A percentile compares a stretch with the other conserved stretches of the same genome.
Evolutionary conservation across 306 rosid species (phyloP).

Genomic region (Sicyos baderoa): DNA sequence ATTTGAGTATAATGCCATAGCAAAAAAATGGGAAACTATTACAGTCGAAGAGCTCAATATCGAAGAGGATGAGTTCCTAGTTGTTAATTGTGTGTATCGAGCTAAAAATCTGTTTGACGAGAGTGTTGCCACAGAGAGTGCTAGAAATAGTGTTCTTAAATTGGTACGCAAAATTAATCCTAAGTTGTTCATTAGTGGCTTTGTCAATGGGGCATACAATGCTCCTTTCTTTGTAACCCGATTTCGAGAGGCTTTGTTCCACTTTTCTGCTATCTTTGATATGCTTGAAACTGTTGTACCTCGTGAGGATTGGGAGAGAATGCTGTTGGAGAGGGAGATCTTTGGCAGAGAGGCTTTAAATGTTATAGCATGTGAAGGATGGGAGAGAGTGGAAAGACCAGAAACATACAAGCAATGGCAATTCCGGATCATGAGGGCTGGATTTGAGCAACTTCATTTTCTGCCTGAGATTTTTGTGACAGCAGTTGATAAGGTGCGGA

Average conservation of each 20-base stretch:
- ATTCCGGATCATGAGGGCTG: conserved; percentile 69
- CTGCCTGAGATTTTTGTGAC: conserved; percentile 29
- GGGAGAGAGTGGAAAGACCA: conserved; percentile 90
- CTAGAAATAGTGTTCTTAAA: conserved; percentile 53
- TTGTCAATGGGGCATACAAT: conserved; percentile 69
- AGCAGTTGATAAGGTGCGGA: conserved; percentile 45
- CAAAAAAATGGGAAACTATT: conserved; percentile 81
- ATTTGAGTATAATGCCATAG: conserved; percentile 75
- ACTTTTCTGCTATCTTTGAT: conserved; percentile 79
- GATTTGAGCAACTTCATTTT: conserved; percentile 51
- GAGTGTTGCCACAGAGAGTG: conserved; percentile 62
- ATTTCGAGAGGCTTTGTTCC: conserved; percentile 84
- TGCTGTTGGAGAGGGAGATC: conserved; percentile 78
- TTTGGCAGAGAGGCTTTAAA: conserved; percentile 86
- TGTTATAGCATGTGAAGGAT: conserved; percentile 93
- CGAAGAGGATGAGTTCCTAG: conserved; percentile 53
- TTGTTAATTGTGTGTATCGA: conserved; percentile 64
- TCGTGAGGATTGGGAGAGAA: conserved; percentile 72
- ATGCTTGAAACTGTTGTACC: conserved; percentile 91
- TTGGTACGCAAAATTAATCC: conserved; percentile 70
- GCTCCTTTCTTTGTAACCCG: conserved; percentile 95
- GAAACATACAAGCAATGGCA: conserved; percentile 97
- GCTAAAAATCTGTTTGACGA: conserved; percentile 82
- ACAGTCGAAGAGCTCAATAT: conserved; percentile 77
- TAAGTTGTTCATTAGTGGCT: conserved; percentile 62